Percentiles rank a stretch among this genome's conserved stretches.
These are phyloP conservation scores for Juglanconis oblonga DNA, from an alignment of 2,329 filamentous ascomycete species.

Conservation along the genomic window DNA sequence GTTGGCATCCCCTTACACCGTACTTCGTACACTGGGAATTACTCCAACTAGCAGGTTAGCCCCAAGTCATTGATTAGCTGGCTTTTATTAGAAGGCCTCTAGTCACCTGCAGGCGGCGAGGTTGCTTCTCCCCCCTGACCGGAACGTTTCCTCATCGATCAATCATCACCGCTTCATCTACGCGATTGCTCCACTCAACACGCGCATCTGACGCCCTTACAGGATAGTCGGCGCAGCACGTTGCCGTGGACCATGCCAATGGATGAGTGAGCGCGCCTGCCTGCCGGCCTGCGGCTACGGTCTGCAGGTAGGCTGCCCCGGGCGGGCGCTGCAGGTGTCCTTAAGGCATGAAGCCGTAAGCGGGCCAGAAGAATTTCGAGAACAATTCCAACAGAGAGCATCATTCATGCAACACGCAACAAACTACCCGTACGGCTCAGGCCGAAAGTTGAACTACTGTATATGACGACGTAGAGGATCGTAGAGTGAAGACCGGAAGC, in stretches of 20 bases:
- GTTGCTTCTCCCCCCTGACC: not conserved
- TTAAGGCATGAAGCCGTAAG: not conserved
- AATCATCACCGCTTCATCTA: slow-evolving; percentile 3
- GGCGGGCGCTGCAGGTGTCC: not conserved
- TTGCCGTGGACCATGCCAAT: slow-evolving; percentile 5
- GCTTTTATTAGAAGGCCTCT: not conserved
- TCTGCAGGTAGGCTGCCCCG: not conserved
- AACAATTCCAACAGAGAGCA: not conserved
- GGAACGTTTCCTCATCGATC: not conserved
- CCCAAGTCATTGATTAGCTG: not conserved
- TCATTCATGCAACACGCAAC: not conserved
- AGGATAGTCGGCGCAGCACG: not conserved
- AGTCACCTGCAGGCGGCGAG: not conserved
- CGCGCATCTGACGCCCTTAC: not conserved
- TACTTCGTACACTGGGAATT: not conserved
- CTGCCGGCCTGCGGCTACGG: not conserved
- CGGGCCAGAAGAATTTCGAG: not conserved
- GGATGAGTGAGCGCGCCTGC: not conserved
- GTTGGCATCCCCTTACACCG: not conserved
- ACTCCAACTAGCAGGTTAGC: not conserved
- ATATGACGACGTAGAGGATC: not conserved
- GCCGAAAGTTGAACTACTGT: not conserved
- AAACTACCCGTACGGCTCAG: not conserved
- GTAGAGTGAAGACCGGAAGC: not conserved
- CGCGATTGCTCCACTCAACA: not conserved